These are phyloP conservation scores for Thraustochytrium striatum DNA, from an alignment of 352 stramenopile genomes.

Conservation along the genomic window DNA sequence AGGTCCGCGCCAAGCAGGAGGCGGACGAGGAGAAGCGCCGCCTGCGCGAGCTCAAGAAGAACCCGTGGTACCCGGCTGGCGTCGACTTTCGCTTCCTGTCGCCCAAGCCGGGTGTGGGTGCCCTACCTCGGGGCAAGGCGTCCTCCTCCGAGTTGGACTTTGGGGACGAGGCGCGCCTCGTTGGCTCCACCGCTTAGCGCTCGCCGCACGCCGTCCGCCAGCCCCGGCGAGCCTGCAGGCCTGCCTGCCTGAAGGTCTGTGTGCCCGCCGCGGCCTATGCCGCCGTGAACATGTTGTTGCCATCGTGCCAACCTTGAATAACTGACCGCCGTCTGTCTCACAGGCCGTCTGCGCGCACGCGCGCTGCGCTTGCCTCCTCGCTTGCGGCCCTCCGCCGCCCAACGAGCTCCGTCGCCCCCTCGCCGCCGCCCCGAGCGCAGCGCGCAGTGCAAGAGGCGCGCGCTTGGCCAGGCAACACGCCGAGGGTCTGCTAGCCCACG, in stretches of 20 bases:
- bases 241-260: background rate
- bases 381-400: too few relatives aligned
- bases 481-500: background rate
- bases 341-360: too few relatives aligned
- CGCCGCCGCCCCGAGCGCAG: background rate
- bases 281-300: too few relatives aligned
- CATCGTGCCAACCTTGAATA: too few relatives aligned
- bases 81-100: background rate
- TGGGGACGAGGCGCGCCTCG: conserved; percentile 27
- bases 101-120: background rate
- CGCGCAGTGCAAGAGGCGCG: background rate
- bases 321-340: too few relatives aligned
- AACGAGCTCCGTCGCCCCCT: background rate
- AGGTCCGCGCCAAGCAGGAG: background rate
- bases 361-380: too few relatives aligned
- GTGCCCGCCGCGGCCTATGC: background rate
- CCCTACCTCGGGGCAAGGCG: too few relatives aligned
- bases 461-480: background rate
- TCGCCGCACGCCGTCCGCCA: background rate
- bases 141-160: background rate
- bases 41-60: background rate
- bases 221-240: background rate
- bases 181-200: background rate
- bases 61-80: background rate
- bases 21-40: background rate